Evolutionary conservation across 306 rosid genomes (phyloP), one percentile per base, ranked within the genome.

Genomic region (Coriaria nepalensis): DNA sequence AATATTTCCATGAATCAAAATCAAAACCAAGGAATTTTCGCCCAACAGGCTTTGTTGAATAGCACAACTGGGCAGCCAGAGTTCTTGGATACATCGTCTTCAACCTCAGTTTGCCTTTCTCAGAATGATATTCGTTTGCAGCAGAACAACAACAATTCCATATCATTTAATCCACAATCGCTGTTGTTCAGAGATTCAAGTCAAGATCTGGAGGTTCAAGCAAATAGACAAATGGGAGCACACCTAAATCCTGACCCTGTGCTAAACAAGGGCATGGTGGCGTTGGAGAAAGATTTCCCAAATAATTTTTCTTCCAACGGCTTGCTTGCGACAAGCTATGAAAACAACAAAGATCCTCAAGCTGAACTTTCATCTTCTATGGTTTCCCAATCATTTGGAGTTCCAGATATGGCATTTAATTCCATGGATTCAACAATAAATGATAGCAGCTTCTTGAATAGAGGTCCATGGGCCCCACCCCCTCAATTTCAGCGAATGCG

Each of bases 21-120:
- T 71, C 95, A 71, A 63, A 78, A 60, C 50, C 94, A 75, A 68
- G 90, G 81, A 42, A 63, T 57, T 57, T 72, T 85, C 35, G 42
- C 64, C 6, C 74, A 70, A 50, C 93, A 81, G 37, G 59, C 71
- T 3, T 76, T 69, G 65, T 68, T 77, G 49, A 83, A 57, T 35
- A 56, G 71, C 45, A 59, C 69, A 6, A 62, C 80, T 60, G 54
- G 48, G 33, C 90, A 74, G 44, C 69, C 92, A 13, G 95, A 90
- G 68, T 90, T 72, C 82, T 73, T 90, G 92, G 97, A 84, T 50
- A 78, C 97, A 6, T 90, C 97, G 14, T 90, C 97, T 63, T 90
- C 97, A 9, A 77, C 94, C 35, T 83, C 97, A 45, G 93, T 73
- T 53, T 72, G 95, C 73, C 70, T 84, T 49, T 84, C 95, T 15